These are phyloP conservation scores for Saccharomycopsis selenospora DNA, from an alignment of 805 yeast genomes.

Conservation along the genomic window DNA sequence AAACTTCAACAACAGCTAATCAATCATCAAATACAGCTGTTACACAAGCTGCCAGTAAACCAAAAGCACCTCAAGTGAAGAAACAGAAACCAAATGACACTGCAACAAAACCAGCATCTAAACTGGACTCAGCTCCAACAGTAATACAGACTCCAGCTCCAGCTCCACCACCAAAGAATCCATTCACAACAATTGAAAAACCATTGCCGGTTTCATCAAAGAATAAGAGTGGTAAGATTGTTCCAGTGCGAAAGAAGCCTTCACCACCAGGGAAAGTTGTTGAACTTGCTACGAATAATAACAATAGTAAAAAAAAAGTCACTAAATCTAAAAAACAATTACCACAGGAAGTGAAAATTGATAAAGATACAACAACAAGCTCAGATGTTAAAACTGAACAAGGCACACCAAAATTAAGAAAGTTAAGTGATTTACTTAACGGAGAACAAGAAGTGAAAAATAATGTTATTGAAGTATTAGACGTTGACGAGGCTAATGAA, in stretches of 20 bases:
- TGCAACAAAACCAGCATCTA: too few relatives aligned
- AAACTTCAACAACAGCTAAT: not conserved
- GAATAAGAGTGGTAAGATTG: not conserved
- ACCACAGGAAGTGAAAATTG: not conserved
- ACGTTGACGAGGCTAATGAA: constrained; percentile 6
- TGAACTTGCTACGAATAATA: not conserved
- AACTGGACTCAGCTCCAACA: not conserved
- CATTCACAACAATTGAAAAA: constrained; percentile 5
- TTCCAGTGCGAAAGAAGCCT: constrained; percentile 1
- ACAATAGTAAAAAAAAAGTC: not conserved
- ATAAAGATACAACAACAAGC: not conserved
- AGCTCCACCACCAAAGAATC: not conserved
- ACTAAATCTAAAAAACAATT: not conserved
- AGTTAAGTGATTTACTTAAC: constrained; percentile 3
- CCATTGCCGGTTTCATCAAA: not conserved
- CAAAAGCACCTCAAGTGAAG: not conserved
- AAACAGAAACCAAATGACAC: not conserved
- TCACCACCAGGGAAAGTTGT: not conserved
- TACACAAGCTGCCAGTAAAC: not conserved
- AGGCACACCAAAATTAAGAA: not conserved
- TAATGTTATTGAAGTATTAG: constrained; percentile 7
- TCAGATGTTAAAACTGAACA: constrained; percentile 1
- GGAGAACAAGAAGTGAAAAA: not conserved
- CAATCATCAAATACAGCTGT: not conserved
- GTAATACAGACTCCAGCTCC: not conserved